Base-by-base conservation (phyloP, 78 protist genomes). In the Speleostelium caveatum region DNA sequence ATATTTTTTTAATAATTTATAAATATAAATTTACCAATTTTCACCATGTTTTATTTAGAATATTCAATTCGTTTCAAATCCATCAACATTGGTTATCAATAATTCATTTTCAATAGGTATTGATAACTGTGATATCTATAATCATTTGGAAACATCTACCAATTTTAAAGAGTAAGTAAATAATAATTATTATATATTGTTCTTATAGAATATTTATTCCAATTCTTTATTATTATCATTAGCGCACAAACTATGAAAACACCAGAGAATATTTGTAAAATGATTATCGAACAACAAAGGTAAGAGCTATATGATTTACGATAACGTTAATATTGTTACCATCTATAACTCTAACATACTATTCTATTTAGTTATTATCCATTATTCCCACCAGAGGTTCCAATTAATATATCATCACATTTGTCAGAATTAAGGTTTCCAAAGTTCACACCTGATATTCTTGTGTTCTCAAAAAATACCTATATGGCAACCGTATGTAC, bases 11-110 rank as follows among this genome's bases (percentile, higher is more conserved):
- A 17, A 61, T 8, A 61, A 26, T 8, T 58, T 30, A 24, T 28
- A 7, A 21, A 2, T 59, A 36, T 7, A 32, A 4, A 65, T 12
- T 12, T 30, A 5, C 10, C 14, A 32, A 12, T 36, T 36, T 12
- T 28, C 24, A 16, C 30, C 22, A 16, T 56, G 36, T 35, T 17
- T 42, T 59, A 24, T 33, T 45, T 19, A 62, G 30, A 83, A 83
- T 59, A 39, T 83, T 17, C 36, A 56, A n/a, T 83, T 83, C 55
- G 79, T 83, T 19, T 35, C 91, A 30, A 83, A 83, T 45, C 91
- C 91, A 59, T 69, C 53, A 2, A 83, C 78, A 12, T 56, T 83
- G 53, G 8, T 83, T 2, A 60, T 83, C 33, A 69, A 83, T 60
- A 36, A 83, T 21, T 59, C 77, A 1, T 58, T 69, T 83, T 59